Evolutionary conservation across 2,329 filamentous ascomycete genomes (phyloP).

Genomic region (Penicillium sp.): DNA sequence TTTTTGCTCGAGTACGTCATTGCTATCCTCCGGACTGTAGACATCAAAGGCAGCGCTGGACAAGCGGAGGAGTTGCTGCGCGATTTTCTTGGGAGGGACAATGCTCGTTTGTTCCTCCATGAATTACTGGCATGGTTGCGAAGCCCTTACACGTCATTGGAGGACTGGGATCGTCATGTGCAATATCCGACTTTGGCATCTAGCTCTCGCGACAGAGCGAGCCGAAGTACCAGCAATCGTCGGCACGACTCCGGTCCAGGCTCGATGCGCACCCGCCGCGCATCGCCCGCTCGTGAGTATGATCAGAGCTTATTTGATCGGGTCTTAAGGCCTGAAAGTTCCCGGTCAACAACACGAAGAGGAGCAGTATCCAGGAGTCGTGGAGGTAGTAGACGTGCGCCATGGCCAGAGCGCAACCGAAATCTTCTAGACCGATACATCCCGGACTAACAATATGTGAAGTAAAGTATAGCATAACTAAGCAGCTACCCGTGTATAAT

Average conservation of each 20-base stretch:
- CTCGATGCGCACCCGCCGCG: conserved; percentile 9
- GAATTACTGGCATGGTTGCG: conserved; percentile 81
- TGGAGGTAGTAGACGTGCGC: conserved; percentile 1
- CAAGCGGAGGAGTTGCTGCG: conserved; percentile 76
- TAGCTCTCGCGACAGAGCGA: conserved; percentile 1
- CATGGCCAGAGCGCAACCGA: conserved; percentile 18
- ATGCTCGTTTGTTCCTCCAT: conserved; percentile 77
- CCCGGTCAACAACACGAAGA: not conserved
- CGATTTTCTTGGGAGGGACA: conserved; percentile 74
- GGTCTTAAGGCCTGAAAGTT: conserved; percentile 26
- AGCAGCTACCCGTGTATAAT: not conserved
- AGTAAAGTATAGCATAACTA: not conserved
- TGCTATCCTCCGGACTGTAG: conserved; percentile 78
- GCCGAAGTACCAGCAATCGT: conserved; percentile 6
- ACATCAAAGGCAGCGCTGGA: conserved; percentile 76
- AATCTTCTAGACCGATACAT: conserved; percentile 36
- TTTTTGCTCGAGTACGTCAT: conserved; percentile 86
- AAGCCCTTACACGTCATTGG: conserved; percentile 72
- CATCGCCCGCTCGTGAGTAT: conserved; percentile 27
- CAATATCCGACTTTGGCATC: conserved; percentile 60
- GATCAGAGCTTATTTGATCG: conserved; percentile 25
- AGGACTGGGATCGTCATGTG: conserved; percentile 78
- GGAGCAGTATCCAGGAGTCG: not conserved
- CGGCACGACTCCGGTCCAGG: conserved; percentile 5
- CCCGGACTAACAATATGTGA: conserved; percentile 29